Evolutionary conservation across 2,329 filamentous ascomycete species (phyloP).

Genomic region (Aphanocladium album): DNA sequence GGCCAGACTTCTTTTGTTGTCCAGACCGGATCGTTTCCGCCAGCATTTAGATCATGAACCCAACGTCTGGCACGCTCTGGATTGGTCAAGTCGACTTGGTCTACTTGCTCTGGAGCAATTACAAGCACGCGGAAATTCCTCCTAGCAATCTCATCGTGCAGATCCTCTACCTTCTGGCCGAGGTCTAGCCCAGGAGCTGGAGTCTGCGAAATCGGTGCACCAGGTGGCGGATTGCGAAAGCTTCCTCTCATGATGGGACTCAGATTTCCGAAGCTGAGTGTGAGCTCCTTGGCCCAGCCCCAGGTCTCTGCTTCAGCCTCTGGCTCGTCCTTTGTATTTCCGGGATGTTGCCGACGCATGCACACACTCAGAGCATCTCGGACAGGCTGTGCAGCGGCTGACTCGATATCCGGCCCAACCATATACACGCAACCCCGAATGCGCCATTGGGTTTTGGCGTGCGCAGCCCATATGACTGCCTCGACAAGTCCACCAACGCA

Average conservation of each 20-base stretch:
- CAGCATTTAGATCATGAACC: slow-evolving; percentile 56
- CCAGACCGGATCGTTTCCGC: slow-evolving; percentile 51
- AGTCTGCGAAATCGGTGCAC: slow-evolving; percentile 51
- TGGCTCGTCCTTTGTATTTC: background rate
- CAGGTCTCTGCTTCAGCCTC: slow-evolving; percentile 40
- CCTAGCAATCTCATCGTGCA: slow-evolving; percentile 66
- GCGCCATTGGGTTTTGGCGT: slow-evolving; percentile 75
- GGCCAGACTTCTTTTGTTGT: slow-evolving; percentile 66
- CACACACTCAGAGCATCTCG: slow-evolving; percentile 55
- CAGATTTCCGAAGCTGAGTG: slow-evolving; percentile 85
- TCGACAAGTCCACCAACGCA: slow-evolving; percentile 71
- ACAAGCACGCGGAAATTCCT: slow-evolving; percentile 79
- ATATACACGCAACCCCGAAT: slow-evolving; percentile 72
- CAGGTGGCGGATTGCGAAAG: slow-evolving; percentile 69
- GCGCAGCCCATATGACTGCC: slow-evolving; percentile 74
- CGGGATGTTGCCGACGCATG: slow-evolving; percentile 46
- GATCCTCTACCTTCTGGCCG: slow-evolving; percentile 62
- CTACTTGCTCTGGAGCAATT: slow-evolving; percentile 72
- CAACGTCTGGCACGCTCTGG: slow-evolving; percentile 59
- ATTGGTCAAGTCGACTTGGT: slow-evolving; percentile 66
- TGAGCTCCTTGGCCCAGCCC: slow-evolving; percentile 76
- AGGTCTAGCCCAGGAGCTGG: slow-evolving; percentile 38
- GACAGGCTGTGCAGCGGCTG: slow-evolving; percentile 38
- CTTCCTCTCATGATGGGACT: slow-evolving; percentile 73
- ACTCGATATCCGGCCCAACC: slow-evolving; percentile 63